Evolutionary conservation across 1,284 basidiomycete genomes (phyloP), one percentile per base, ranked within the genome.

Genomic region (Coniophora puteana): DNA sequence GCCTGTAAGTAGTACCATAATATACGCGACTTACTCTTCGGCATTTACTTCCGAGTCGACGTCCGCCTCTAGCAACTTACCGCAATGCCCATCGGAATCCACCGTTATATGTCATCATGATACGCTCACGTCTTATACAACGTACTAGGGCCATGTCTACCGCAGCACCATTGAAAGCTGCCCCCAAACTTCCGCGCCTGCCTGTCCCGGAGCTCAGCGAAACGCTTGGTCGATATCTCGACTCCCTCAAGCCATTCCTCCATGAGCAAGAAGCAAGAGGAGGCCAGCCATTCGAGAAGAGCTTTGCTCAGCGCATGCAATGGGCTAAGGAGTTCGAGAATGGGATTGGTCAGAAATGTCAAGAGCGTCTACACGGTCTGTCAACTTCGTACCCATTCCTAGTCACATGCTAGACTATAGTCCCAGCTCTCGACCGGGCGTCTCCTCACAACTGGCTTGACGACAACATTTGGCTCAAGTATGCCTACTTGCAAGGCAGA

Each of bases 401-500:
- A 28, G 17, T 28, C 16, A 32, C 22, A 12, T 31, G 16, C 10
- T 34, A 29, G 23, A 16, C 25, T 10, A 27, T 16, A 24, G 20
- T 18, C 36, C 4, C 35, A 41, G 18, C 29, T 27, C 77, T 98
- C 35, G 93, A 97, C 66, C 80, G 77, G 52, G 69, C 73, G 3
- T 94, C 93, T 6, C 89, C 90, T 0, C 75, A 87, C 63, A 97
- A 96, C 62, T 98, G 95, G 95, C 77, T 99, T 11, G 82, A 96
- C 53, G 94, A 98, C 65, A 92, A 90, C 41, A 87, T 94, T 55
- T 98, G 95, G 95, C 70, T 85, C 43, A 83, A 87, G 51, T 86
- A 89, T 51, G 85, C 91, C 0, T 99, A 98, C 65, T 82, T 92
- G 47, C 88, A 93, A 64, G 92, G 86, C 83, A 79, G 94, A 33